phyloP scores from a whole-genome alignment of 1,284 basidiomycete genomes.

The Marasmius fiardii region DNA sequence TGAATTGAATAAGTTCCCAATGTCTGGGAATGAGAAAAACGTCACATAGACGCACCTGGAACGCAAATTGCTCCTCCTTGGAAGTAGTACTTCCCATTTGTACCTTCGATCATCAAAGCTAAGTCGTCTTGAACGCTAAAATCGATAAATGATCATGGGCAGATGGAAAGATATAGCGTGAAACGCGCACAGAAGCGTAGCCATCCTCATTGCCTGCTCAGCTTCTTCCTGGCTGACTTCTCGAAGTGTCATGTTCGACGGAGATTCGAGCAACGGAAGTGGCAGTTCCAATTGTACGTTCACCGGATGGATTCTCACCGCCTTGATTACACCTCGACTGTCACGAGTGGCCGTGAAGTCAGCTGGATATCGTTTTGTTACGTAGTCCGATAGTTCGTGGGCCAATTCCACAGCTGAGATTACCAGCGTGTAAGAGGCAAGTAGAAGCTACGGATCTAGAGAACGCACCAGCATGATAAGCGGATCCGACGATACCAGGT shows the following conservation, averaged over 20 bases:
- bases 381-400: conserved; percentile 64
- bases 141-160: not conserved
- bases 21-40: not conserved
- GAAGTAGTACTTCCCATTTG: conserved; percentile 68
- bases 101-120: conserved; percentile 75
- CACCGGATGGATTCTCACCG: conserved; percentile 51
- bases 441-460: not conserved
- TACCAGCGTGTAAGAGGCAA: not conserved
- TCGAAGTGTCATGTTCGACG: conserved; percentile 16
- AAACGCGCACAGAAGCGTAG: conserved; percentile 49
- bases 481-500: conserved; percentile 47
- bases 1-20: conserved; percentile 23
- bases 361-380: conserved; percentile 58
- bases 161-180: conserved; percentile 8
- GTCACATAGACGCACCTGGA: conserved; percentile 39
- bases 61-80: conserved; percentile 70
- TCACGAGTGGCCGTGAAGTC: conserved; percentile 51
- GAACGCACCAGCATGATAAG: conserved; percentile 47
- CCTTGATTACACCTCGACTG: conserved; percentile 37
- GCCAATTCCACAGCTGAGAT: conserved; percentile 56
- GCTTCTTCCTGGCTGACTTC: conserved; percentile 26
- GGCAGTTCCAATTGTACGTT: conserved; percentile 50
- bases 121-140: conserved; percentile 67
- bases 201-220: conserved; percentile 60
- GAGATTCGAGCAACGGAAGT: conserved; percentile 6